These are phyloP conservation scores for Candida takata DNA, from an alignment of 805 yeast species.

Conservation along the genomic window DNA sequence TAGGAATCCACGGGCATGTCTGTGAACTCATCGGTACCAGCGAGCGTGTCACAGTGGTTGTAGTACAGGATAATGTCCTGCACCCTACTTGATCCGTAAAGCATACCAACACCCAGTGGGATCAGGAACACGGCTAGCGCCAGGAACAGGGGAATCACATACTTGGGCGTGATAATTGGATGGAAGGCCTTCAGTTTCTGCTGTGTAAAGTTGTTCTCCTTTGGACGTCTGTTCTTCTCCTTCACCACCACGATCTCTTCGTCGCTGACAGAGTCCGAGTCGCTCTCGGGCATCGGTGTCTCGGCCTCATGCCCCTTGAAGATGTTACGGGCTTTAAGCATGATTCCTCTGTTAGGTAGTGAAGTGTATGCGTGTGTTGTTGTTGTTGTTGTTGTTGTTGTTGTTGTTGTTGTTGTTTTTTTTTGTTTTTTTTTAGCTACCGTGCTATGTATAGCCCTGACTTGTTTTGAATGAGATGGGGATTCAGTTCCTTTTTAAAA, in stretches of 20 bases:
- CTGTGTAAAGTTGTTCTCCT: constrained; percentile 69
- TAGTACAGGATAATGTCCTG: constrained; percentile 72
- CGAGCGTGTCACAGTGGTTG: constrained; percentile 55
- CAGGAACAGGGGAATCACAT: constrained; percentile 77
- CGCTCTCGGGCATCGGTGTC: constrained; percentile 21
- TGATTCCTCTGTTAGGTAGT: background rate
- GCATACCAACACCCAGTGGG: constrained; percentile 82
- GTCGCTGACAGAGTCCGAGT: constrained; percentile 40
- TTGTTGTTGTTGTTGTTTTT: too few species aligned
- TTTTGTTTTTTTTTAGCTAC: too few species aligned
- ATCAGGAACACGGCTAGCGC: constrained; percentile 73
- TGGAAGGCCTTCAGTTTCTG: constrained; percentile 50
- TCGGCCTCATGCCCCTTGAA: constrained; percentile 16
- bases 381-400: background rate
- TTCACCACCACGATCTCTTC: constrained; percentile 30
- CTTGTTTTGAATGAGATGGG: too few species aligned
- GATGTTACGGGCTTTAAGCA: constrained; percentile 21
- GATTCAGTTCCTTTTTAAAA: too few species aligned
- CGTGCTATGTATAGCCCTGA: too few species aligned
- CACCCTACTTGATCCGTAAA: constrained; percentile 63
- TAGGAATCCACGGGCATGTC: constrained; percentile 54
- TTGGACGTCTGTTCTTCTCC: constrained; percentile 56
- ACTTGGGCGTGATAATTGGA: constrained; percentile 85
- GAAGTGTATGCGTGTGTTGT: background rate
- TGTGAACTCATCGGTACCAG: constrained; percentile 36